Evolutionary conservation across 192 early-diverging fungal genomes (phyloP).

Genomic region (Rhizophagus sp.): DNA sequence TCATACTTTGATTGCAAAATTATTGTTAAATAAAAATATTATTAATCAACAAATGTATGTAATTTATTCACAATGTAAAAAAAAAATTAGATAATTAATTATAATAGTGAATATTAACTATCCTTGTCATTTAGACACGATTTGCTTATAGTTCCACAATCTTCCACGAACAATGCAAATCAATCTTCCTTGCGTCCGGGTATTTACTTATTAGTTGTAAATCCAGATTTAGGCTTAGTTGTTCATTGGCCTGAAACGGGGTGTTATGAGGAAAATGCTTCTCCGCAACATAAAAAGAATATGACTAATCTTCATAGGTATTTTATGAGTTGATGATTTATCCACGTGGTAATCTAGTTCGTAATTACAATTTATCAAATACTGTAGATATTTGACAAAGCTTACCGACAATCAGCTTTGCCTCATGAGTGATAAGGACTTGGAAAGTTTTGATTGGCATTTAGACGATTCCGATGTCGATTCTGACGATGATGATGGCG

Average conservation of each 20-base stretch:
- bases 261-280: constrained; percentile 31
- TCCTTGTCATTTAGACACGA: neutral
- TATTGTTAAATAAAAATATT: constrained; percentile 9
- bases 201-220: neutral
- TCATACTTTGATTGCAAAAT: constrained; percentile 17
- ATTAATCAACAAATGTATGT: constrained; percentile 20
- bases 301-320: constrained; percentile 34
- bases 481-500: neutral
- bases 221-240: neutral
- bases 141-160: neutral
- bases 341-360: neutral
- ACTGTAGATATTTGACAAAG: constrained; percentile 26
- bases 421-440: constrained; percentile 20
- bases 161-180: neutral
- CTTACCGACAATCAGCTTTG: constrained; percentile 28
- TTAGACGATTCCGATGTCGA: neutral
- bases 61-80: too few relatives aligned
- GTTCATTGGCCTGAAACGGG: constrained; percentile 29
- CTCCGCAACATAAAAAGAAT: constrained; percentile 29
- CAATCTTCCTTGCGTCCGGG: neutral
- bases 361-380: neutral
- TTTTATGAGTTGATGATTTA: neutral
- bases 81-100: too few relatives aligned
- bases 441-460: constrained; percentile 22
- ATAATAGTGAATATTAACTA: neutral